Evolutionary conservation across 148 eudicot genomes (phyloP).

Genomic region (Spergularia bocconei): DNA sequence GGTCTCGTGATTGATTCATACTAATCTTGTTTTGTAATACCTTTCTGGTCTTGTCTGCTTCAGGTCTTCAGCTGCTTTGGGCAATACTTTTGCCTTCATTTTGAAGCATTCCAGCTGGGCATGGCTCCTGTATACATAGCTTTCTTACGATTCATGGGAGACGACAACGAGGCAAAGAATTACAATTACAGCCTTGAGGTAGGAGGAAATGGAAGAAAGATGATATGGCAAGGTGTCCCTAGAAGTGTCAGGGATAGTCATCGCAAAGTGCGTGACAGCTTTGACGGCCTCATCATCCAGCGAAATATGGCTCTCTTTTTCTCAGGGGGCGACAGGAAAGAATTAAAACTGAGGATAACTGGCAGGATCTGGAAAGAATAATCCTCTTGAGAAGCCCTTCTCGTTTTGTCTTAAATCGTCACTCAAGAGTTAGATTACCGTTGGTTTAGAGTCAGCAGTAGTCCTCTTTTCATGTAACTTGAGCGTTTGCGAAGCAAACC

Average conservation of each 20-base stretch:
- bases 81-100: conserved; percentile 63
- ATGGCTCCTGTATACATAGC: conserved; percentile 66
- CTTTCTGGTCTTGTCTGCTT: not conserved
- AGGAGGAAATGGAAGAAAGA: conserved; percentile 53
- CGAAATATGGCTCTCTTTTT: conserved; percentile 68
- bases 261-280: conserved; percentile 54
- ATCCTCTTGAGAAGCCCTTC: not conserved
- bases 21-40: not conserved
- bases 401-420: not conserved
- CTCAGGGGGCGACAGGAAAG: conserved; percentile 64
- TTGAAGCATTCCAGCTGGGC: conserved; percentile 56
- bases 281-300: conserved; percentile 54
- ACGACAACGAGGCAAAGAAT: conserved; percentile 54
- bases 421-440: conserved; percentile 10
- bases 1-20: not conserved
- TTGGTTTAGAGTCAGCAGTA: conserved; percentile 11
- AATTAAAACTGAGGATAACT: conserved; percentile 53
- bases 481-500: conserved; percentile 30
- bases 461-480: conserved; percentile 27
- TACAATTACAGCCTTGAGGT: conserved; percentile 56
- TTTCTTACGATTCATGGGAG: conserved; percentile 57
- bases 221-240: conserved; percentile 56
- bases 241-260: conserved; percentile 55
- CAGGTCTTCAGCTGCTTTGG: conserved; percentile 56
- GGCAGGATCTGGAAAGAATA: conserved; percentile 55